phyloP scores from a whole-genome alignment of 495 filamentous ascomycete species.

The Astrothelium macrocarpum region DNA sequence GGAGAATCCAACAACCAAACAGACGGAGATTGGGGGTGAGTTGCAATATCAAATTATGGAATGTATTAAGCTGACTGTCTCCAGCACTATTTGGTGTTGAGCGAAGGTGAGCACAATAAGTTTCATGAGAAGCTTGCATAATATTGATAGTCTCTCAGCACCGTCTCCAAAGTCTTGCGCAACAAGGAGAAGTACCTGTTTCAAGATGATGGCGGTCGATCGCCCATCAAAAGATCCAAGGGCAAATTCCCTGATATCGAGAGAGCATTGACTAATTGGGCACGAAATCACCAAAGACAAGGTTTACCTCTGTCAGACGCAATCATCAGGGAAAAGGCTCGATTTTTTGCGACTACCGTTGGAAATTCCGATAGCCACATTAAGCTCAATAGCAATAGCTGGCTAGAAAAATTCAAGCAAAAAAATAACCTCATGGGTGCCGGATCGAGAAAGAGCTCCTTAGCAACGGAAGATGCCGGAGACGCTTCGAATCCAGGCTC shows the following conservation, averaged over 20 bases:
- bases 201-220: constrained; percentile 75
- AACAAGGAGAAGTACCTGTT: constrained; percentile 96
- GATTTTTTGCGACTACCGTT: constrained; percentile 71
- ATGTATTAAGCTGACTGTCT: constrained; percentile 25
- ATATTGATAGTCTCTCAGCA: constrained; percentile 48
- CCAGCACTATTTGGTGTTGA: constrained; percentile 91
- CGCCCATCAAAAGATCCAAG: constrained; percentile 81
- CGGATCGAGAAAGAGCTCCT: constrained; percentile 58
- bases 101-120: constrained; percentile 61
- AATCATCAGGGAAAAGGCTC: constrained; percentile 78
- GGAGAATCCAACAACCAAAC: constrained; percentile 88
- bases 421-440: constrained; percentile 70
- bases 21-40: constrained; percentile 93
- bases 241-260: constrained; percentile 93
- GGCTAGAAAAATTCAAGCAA: constrained; percentile 95
- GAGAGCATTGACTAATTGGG: constrained; percentile 84
- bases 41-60: constrained; percentile 12
- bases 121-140: constrained; percentile 4
- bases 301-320: constrained; percentile 70
- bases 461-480: constrained; percentile 32
- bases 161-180: constrained; percentile 93
- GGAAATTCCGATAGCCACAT: constrained; percentile 66
- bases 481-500: constrained; percentile 28
- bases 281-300: constrained; percentile 66
- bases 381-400: constrained; percentile 63